Conservation (phyloP, 768 basidiomycete genomes). For the Collybia mongolica region DNA sequence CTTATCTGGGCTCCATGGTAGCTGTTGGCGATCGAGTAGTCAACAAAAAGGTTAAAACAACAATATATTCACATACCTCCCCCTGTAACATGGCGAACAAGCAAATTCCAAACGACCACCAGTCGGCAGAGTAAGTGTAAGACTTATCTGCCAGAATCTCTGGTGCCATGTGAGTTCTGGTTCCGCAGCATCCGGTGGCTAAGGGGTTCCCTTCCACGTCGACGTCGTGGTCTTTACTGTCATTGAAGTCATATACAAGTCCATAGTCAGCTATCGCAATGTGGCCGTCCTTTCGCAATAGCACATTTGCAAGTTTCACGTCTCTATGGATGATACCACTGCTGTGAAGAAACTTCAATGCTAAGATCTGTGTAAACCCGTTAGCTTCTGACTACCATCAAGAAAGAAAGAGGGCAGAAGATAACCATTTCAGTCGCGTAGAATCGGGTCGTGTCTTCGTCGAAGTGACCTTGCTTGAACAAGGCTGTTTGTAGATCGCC, state of each 20-base stretch:
- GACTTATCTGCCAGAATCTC: conserved; percentile 1
- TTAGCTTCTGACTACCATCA: neutral
- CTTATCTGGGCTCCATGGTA: conserved; percentile 2
- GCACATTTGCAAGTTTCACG: conserved; percentile 12
- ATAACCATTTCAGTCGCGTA: conserved; percentile 28
- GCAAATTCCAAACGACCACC: conserved; percentile 11
- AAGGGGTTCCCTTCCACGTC: neutral
- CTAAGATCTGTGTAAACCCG: conserved; percentile 3
- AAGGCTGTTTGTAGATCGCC: conserved; percentile 11
- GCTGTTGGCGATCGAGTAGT: neutral
- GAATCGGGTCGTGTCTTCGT: conserved; percentile 14
- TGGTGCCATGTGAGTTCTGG: conserved; percentile 12
- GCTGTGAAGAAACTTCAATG: conserved; percentile 6
- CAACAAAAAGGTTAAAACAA: too few relatives aligned
- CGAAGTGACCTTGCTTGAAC: conserved; percentile 4
- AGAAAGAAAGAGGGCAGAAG: neutral
- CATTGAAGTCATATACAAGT: conserved; percentile 6
- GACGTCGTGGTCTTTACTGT: neutral
- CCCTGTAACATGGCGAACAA: conserved; percentile 14
- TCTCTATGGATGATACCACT: conserved; percentile 10
- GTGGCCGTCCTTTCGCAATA: conserved; percentile 9
- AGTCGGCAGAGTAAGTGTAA: conserved; percentile 7
- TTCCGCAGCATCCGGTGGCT: conserved; percentile 10
- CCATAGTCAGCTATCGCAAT: conserved; percentile 11
- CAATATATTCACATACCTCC: neutral